phyloP scores from a whole-genome alignment of 495 filamentous ascomycete species.

The Annulohypoxylon nitens region DNA sequence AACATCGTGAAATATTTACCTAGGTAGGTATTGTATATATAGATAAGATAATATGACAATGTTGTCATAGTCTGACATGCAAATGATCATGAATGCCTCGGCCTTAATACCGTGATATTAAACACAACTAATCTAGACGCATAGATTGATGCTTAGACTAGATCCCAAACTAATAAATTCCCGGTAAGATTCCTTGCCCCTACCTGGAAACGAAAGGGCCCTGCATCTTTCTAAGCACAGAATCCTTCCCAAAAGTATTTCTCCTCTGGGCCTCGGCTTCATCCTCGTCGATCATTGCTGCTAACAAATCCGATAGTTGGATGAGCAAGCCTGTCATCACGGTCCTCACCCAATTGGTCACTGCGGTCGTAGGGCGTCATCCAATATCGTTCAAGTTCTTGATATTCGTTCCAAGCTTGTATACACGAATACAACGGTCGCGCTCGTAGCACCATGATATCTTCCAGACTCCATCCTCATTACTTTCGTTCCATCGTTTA shows the following conservation, averaged over 20 bases:
- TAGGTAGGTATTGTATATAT: not conserved
- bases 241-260: slow-evolving; percentile 17
- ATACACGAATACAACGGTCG: slow-evolving; percentile 34
- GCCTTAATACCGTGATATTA: not conserved
- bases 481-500: slow-evolving; percentile 27
- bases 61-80: not conserved
- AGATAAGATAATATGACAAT: not conserved
- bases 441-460: slow-evolving; percentile 31
- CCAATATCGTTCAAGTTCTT: slow-evolving; percentile 20
- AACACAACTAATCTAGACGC: not conserved
- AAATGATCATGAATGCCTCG: not conserved
- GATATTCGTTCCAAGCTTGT: slow-evolving; percentile 29
- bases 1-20: not conserved
- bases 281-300: slow-evolving; percentile 31
- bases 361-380: not conserved
- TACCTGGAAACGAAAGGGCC: slow-evolving; percentile 22
- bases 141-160: not conserved
- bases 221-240: not conserved
- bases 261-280: slow-evolving; percentile 8
- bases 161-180: slow-evolving; percentile 2
- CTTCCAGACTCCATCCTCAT: slow-evolving; percentile 28
- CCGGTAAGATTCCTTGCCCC: not conserved
- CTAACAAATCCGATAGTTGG: not conserved
- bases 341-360: slow-evolving; percentile 16
- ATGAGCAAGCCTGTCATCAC: slow-evolving; percentile 9